Evolutionary conservation across 2,329 filamentous ascomycete genomes (phyloP).

Genomic region (Aspergillus sp.): DNA sequence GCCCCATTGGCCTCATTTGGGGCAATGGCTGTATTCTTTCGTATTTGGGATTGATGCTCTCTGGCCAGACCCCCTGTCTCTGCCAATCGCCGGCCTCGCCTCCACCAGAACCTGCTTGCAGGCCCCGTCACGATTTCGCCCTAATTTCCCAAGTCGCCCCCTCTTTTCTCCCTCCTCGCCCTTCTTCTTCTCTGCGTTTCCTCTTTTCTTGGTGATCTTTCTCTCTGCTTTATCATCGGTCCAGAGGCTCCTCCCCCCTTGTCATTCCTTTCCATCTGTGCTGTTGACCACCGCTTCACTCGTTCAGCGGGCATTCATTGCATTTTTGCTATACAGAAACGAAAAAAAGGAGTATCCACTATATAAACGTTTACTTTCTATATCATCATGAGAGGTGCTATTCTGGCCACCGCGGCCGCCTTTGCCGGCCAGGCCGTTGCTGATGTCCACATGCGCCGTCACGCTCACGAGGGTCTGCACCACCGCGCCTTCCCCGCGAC

Average conservation of each 20-base stretch:
- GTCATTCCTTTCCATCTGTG: conserved; percentile 14
- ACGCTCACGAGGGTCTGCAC: conserved; percentile 56
- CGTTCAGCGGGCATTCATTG: conserved; percentile 81
- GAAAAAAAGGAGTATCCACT: conserved; percentile 21
- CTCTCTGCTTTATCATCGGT: conserved; percentile 16
- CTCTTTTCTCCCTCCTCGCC: conserved; percentile 11
- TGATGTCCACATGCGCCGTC: conserved; percentile 56
- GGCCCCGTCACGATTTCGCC: conserved; percentile 8
- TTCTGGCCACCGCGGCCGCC: conserved; percentile 61
- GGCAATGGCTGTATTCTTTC: no score
- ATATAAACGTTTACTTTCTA: conserved; percentile 15
- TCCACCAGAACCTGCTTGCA: conserved; percentile 1
- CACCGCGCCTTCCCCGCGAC: conserved; percentile 41
- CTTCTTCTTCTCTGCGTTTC: conserved; percentile 8
- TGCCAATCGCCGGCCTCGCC: conserved; percentile 11
- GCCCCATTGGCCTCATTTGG: neutral
- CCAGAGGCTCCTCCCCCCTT: conserved; percentile 20
- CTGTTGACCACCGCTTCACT: conserved; percentile 42
- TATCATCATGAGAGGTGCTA: conserved; percentile 70
- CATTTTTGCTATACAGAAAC: conserved; percentile 18
- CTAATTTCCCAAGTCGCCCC: conserved; percentile 12
- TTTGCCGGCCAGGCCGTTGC: conserved; percentile 54
- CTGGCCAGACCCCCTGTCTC: conserved; percentile 6
- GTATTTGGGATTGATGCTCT: neutral
- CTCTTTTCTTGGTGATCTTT: conserved; percentile 10